phyloP scores from a whole-genome alignment of 2,329 filamentous ascomycete genomes.

The Monosporascus ibericus region DNA sequence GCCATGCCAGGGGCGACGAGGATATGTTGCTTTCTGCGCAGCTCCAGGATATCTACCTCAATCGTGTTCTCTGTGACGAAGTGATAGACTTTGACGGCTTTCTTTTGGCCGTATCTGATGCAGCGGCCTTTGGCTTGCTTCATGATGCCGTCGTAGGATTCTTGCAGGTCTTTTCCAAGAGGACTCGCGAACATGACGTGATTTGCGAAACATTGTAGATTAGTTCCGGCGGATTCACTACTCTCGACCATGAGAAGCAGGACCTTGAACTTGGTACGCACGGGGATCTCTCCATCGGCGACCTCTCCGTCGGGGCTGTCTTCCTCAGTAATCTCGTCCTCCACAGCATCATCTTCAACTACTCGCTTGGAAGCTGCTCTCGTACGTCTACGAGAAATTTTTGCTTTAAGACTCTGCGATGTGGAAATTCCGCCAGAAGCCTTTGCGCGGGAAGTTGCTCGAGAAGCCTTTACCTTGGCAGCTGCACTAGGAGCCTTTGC shows the following conservation, averaged over 20 bases:
- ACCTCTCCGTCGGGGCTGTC: no score
- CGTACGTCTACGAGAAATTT: no score
- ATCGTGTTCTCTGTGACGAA: constrained; percentile 31
- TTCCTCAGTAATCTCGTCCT: no score
- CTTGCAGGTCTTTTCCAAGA: constrained; percentile 23
- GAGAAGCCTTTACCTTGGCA: no score
- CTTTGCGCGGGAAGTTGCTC: no score
- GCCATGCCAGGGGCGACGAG: constrained; percentile 7
- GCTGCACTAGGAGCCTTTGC: no score
- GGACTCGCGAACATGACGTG: constrained; percentile 36
- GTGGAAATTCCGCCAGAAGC: no score
- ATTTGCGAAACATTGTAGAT: constrained; percentile 32
- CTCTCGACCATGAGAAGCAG: constrained; percentile 33
- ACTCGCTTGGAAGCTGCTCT: no score
- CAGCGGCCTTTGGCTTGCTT: constrained; percentile 34
- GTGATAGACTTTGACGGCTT: constrained; percentile 32
- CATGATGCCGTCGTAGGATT: constrained; percentile 29
- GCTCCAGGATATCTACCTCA: constrained; percentile 34
- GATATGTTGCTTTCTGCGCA: constrained; percentile 13
- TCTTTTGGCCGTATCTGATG: constrained; percentile 33
- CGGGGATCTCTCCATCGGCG: no score
- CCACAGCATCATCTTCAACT: no score
- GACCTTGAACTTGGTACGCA: constrained; percentile 14
- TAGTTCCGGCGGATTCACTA: constrained; percentile 33
- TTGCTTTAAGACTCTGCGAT: no score